Evolutionary conservation across 305 asterid genomes (phyloP), one percentile per base, ranked within the genome.

Genomic region (Plantago coronopus): DNA sequence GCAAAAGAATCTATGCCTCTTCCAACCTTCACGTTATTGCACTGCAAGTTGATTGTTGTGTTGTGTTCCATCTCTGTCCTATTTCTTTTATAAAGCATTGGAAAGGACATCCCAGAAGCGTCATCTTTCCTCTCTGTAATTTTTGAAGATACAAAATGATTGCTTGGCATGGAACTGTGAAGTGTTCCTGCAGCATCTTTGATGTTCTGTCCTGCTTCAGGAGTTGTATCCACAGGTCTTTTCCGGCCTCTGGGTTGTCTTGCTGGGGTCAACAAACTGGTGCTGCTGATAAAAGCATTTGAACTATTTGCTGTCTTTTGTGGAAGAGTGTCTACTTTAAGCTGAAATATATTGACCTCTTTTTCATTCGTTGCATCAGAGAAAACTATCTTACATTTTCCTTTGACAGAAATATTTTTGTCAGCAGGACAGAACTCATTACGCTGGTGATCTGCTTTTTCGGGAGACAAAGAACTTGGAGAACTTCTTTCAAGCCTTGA

Each of bases 311-410:
- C 63, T 42, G 68, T 67, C 50, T 46, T 54, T 40, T 68, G 81
- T 37, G 73, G 38, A 25, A 54, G 63, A 29, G 66, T 62, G 65
- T 70, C 66, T 66, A 58, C 64, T 49, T 70, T 66, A 69, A 72
- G 70, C 62, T 72, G 80, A 64, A 31, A 59, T 46, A 22, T 59
- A 69, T 72, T 74, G 44, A 62, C 82, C 75, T 78, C 91, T 81
- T 83, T 80, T 50, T 84, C 95, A 18, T 78, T 94, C 49, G 95
- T 84, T 54, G 62, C 82, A 59, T 85, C 79, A 0, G 95, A 83
- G 82, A 87, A 87, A 58, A 87, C 66, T 71, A 89, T 76, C 59
- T 79, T 88, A 67, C 93, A 82, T 77, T 79, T 89, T 54, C 87
- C 88, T 75, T 78, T 81, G 48, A 81, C 73, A 66, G 71, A 22